These are phyloP conservation scores for Diaporthe amygdali DNA, from an alignment of 2,329 filamentous ascomycete species.

Conservation along the genomic window DNA sequence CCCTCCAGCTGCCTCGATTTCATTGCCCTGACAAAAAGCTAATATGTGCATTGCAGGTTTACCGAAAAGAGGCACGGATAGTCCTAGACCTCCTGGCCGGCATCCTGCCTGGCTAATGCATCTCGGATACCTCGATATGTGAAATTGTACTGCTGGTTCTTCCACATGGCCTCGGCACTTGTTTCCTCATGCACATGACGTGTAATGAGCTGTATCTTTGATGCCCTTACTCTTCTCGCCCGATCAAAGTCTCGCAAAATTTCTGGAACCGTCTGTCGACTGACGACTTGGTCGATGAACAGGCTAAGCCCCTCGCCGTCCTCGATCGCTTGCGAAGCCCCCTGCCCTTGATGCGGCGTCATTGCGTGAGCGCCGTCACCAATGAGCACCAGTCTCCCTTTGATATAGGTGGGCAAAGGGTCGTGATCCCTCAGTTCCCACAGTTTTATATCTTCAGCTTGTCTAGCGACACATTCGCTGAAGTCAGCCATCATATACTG, in stretches of 20 bases:
- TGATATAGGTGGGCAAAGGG: neutral
- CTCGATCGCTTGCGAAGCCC: neutral
- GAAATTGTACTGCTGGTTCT: neutral
- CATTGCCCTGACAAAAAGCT: too few relatives aligned
- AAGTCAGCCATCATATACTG: neutral
- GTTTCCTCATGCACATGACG: neutral
- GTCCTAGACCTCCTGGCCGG: neutral
- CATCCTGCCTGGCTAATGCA: neutral
- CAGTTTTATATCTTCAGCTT: neutral
- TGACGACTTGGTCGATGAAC: neutral
- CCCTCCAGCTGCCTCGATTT: too few relatives aligned
- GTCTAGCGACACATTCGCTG: neutral
- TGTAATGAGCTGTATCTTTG: neutral
- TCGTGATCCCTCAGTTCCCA: neutral
- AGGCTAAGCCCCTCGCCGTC: neutral
- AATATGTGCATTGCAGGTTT: too few relatives aligned
- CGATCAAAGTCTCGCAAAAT: neutral
- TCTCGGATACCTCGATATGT: neutral
- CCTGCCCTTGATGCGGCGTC: neutral
- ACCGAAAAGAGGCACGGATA: too few relatives aligned
- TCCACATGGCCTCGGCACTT: neutral
- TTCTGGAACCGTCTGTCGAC: neutral
- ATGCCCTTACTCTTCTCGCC: neutral
- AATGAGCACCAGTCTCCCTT: neutral
- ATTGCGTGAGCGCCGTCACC: neutral